A percentile compares a stretch with the other conserved stretches of the same genome.
Evolutionary conservation across 2,329 filamentous ascomycete genomes (phyloP).

Genomic region (Fusarium chaquense): DNA sequence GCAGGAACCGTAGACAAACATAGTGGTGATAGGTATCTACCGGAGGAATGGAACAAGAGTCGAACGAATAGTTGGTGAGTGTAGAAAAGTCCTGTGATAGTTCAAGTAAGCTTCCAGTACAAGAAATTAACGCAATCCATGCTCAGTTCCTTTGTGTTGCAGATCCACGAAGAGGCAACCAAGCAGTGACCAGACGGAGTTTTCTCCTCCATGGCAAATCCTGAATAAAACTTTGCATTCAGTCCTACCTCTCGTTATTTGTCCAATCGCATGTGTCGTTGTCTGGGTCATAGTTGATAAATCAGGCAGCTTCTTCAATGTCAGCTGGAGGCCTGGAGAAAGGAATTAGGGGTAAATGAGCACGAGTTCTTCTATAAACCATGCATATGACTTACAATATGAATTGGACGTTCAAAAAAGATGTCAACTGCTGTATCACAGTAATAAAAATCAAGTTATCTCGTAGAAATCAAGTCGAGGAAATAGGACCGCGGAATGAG

Average conservation of each 20-base stretch:
- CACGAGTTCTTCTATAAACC: rapidly evolving
- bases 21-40: background rate
- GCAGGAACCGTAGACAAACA: background rate
- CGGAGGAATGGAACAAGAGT: no score
- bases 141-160: background rate
- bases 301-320: background rate
- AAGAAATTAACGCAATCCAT: background rate
- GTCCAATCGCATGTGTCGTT: background rate
- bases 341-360: background rate
- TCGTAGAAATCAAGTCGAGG: no score
- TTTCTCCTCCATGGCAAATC: background rate
- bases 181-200: background rate
- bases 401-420: rapidly evolving
- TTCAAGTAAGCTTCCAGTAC: background rate
- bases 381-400: rapidly evolving
- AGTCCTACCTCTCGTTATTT: background rate
- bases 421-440: no score
- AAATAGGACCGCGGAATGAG: background rate
- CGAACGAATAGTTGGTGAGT: background rate
- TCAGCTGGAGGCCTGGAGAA: background rate
- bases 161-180: background rate
- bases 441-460: background rate
- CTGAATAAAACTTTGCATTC: background rate
- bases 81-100: background rate
- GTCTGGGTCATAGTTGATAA: background rate